These are phyloP conservation scores for Cytospora schulzeri DNA, from an alignment of 2,329 filamentous ascomycete genomes.

Conservation along the genomic window DNA sequence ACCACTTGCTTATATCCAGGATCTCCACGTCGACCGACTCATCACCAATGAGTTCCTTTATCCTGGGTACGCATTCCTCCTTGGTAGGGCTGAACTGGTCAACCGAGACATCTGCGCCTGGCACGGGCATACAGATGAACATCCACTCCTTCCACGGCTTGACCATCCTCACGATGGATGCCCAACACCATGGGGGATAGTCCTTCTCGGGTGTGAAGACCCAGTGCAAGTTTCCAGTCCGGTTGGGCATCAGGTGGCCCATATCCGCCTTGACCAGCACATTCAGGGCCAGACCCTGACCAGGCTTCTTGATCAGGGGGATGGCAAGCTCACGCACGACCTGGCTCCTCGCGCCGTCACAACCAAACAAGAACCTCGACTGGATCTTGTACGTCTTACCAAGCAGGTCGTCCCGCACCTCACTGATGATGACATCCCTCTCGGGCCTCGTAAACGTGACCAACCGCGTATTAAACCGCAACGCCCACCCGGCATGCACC, in stretches of 20 bases:
- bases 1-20: constrained; percentile 58
- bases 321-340: constrained; percentile 42
- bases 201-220: constrained; percentile 57
- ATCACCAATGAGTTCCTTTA: constrained; percentile 58
- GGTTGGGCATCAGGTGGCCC: constrained; percentile 48
- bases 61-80: constrained; percentile 49
- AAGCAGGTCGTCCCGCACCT: constrained; percentile 18
- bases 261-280: constrained; percentile 49
- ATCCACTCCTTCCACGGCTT: constrained; percentile 66
- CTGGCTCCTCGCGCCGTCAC: constrained; percentile 50
- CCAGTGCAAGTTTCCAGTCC: constrained; percentile 63
- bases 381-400: constrained; percentile 38
- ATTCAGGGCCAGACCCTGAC: constrained; percentile 43
- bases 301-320: constrained; percentile 39
- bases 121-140: constrained; percentile 54
- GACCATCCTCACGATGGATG: constrained; percentile 58
- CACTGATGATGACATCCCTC: constrained; percentile 16
- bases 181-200: constrained; percentile 54
- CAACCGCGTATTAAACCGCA: constrained; percentile 47
- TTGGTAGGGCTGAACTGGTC: constrained; percentile 42
- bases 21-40: constrained; percentile 53
- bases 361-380: constrained; percentile 58
- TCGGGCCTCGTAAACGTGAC: constrained; percentile 36
- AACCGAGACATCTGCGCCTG: constrained; percentile 40
- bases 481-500: constrained; percentile 42